Percentiles rank a stretch among this genome's conserved stretches.
These are phyloP conservation scores for Prunus padus DNA, from an alignment of 306 rosid species.

Conservation along the genomic window DNA sequence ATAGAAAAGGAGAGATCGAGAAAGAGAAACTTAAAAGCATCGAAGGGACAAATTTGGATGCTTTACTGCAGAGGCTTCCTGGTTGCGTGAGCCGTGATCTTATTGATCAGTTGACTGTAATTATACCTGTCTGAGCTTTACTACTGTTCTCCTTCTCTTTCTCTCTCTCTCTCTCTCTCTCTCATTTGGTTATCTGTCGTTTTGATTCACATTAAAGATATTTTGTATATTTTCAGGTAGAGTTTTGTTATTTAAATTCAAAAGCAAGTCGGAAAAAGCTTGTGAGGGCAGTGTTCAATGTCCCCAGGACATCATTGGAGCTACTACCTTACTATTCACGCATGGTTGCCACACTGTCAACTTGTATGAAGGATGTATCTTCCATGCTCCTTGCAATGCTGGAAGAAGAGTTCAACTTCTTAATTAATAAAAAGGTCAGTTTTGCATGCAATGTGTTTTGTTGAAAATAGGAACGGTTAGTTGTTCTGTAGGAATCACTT, in stretches of 20 bases:
- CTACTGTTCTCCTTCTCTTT: constrained; percentile 1
- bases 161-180: neutral
- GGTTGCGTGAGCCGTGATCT: constrained; percentile 99
- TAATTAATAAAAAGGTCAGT: constrained; percentile 90
- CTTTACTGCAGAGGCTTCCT: constrained; percentile 94
- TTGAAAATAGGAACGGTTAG: neutral
- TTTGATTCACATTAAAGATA: constrained; percentile 13
- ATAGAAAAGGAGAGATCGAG: constrained; percentile 74
- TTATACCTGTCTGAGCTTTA: constrained; percentile 19
- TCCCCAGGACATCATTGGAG: constrained; percentile 96
- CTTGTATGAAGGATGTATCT: constrained; percentile 97
- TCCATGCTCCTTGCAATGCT: constrained; percentile 80
- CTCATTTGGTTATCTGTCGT: neutral
- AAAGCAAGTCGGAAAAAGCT: constrained; percentile 91
- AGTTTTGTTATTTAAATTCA: constrained; percentile 95
- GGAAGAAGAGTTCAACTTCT: constrained; percentile 97
- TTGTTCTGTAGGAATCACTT: neutral
- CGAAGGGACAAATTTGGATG: constrained; percentile 94
- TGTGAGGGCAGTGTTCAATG: constrained; percentile 89
- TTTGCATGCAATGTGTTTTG: constrained; percentile 3
- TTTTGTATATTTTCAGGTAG: constrained; percentile 59
- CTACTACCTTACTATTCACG: constrained; percentile 92
- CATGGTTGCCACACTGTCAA: constrained; percentile 91
- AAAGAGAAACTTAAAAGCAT: constrained; percentile 86
- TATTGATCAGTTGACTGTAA: constrained; percentile 94